Evolutionary conservation across 768 basidiomycete genomes (phyloP), one percentile per base, ranked within the genome.

Genomic region (Pholiota conissans): DNA sequence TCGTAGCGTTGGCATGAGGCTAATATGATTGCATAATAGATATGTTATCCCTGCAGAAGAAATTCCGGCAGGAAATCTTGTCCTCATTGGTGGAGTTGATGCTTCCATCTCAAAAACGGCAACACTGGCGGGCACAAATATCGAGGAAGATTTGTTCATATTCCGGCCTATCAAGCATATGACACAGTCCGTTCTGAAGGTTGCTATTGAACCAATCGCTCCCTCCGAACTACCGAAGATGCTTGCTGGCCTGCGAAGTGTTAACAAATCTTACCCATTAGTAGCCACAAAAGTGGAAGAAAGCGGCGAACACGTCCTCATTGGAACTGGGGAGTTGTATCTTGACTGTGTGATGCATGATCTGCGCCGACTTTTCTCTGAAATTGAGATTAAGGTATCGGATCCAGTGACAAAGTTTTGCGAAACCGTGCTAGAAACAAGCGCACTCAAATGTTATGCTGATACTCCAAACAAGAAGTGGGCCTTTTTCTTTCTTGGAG

Each of bases 301-400:
- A 73, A 93, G 91, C 52, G 97, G 97, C 18, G 97, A 99, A 70
- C 97, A 99, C 70, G 92, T 99, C 57, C 75, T 99, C 59, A 86
- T 98, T 61, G 97, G 97, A 52, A 98, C 97, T 1, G 97, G 97
- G 49, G 97, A 99, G 69, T 77, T 99, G 50, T 98, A 96, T 74
- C 79, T 99, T 65, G 97, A 99, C 70, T 96, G 90, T 61, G 91
- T 96, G 45, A 87, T 99, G 87, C 96, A 99, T 67, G 97, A 99
- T 73, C 75, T 99, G 50, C 81, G 97, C 60, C 84, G 82, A 59
- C 68, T 98, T 59, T 99, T 96, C 76, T 87, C 95, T 28, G 97
- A 99, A 78, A 97, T 98, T 64, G 97, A 99, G 80, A 98, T 99
- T 81, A 99, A 99, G 79, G 95, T 98, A 13, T 98, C 96, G 22